Evolutionary conservation across 2,329 filamentous ascomycete species (phyloP).

Genomic region (Diatrype stigma): DNA sequence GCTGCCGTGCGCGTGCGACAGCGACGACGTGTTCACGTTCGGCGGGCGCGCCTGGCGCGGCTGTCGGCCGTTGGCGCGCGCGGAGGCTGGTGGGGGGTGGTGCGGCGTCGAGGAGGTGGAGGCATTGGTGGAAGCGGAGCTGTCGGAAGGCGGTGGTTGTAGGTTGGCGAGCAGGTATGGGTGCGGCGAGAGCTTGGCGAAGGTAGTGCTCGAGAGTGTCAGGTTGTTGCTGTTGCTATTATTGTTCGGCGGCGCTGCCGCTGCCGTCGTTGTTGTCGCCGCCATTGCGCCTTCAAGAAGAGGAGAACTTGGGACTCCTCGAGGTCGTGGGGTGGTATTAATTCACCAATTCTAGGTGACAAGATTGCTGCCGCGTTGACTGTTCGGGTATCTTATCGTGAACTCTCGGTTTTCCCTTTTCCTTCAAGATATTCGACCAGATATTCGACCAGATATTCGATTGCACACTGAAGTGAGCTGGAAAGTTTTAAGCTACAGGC

Average conservation of each 20-base stretch:
- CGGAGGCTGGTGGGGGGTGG: constrained; percentile 47
- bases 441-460: neutral
- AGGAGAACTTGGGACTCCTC: neutral
- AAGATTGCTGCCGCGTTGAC: too few relatives aligned
- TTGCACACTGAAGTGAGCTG: neutral
- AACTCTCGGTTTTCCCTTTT: too few relatives aligned
- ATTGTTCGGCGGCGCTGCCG: neutral
- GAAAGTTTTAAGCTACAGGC: neutral
- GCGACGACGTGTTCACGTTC: constrained; percentile 75
- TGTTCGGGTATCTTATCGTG: too few relatives aligned
- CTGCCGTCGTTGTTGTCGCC: neutral
- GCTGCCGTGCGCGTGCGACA: constrained; percentile 87
- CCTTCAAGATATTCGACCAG: too few relatives aligned
- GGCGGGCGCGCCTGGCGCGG: constrained; percentile 66
- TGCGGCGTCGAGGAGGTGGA: constrained; percentile 18
- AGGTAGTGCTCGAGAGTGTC: constrained; percentile 60
- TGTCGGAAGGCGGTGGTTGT: constrained; percentile 47
- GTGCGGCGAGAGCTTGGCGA: constrained; percentile 84
- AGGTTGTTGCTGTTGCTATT: constrained; percentile 40
- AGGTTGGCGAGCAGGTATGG: constrained; percentile 90
- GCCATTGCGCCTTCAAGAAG: neutral
- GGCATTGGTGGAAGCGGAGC: too few relatives aligned
- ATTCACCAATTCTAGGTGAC: too few relatives aligned
- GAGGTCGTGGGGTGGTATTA: neutral
- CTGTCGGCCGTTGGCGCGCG: constrained; percentile 75